Percentiles rank a stretch among this genome's conserved stretches.
Evolutionary conservation across 1,284 basidiomycete genomes (phyloP).

Genomic region (Cystobasidium sp.): DNA sequence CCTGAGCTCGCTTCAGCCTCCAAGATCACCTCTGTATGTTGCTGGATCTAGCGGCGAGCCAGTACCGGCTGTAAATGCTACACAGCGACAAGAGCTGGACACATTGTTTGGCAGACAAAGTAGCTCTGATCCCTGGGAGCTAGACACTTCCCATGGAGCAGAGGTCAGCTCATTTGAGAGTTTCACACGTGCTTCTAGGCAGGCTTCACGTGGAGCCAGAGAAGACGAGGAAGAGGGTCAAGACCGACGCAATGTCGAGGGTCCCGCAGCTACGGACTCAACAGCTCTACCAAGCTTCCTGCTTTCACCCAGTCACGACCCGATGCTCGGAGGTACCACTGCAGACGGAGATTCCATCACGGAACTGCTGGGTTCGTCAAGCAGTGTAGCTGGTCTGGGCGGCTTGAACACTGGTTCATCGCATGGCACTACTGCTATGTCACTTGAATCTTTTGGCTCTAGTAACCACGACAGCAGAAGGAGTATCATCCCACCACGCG

Average conservation of each 20-base stretch:
- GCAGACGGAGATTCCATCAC: conserved; percentile 7
- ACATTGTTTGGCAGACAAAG: conserved; percentile 5
- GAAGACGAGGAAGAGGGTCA: background rate
- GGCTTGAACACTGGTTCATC: background rate
- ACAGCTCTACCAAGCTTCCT: conserved; percentile 9
- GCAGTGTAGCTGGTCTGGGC: conserved; percentile 23
- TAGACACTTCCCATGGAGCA: background rate
- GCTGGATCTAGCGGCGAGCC: conserved; percentile 6
- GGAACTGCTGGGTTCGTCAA: conserved; percentile 23
- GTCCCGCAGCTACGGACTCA: background rate
- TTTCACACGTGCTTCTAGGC: conserved; percentile 6
- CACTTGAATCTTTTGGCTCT: too few relatives aligned
- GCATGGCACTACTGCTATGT: background rate
- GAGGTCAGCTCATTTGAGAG: conserved; percentile 2
- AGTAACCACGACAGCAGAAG: background rate
- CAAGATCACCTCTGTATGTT: conserved; percentile 1
- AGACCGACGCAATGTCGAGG: background rate
- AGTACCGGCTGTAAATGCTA: background rate
- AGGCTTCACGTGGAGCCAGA: background rate
- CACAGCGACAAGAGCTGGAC: background rate
- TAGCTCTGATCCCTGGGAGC: background rate
- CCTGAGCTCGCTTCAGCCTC: conserved; percentile 20
- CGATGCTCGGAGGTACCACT: conserved; percentile 6
- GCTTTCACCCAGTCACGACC: conserved; percentile 3
- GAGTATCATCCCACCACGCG: conserved; percentile 19